Evolutionary conservation across 2,329 filamentous ascomycete genomes (phyloP).

Genomic region (Ilyonectria mors-panacis): DNA sequence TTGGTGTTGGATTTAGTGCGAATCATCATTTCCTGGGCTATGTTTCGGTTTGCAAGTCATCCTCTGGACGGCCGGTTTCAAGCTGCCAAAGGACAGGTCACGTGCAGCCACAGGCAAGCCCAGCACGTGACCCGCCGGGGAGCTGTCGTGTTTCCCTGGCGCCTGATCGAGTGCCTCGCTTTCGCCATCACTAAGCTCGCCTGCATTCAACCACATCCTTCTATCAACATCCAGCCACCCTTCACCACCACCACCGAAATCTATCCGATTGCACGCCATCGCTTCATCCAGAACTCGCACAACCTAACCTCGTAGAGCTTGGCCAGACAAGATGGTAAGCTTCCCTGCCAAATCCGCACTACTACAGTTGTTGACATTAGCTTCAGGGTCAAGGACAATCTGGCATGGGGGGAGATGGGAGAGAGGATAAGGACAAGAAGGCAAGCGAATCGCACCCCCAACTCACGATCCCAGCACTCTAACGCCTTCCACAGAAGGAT

Average conservation of each 20-base stretch:
- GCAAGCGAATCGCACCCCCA: constrained; percentile 60
- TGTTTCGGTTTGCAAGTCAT: background rate
- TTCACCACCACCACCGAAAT: constrained; percentile 34
- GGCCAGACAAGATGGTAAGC: constrained; percentile 55
- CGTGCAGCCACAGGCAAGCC: constrained; percentile 26
- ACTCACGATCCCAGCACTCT: constrained; percentile 20
- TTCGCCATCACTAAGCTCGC: constrained; percentile 54
- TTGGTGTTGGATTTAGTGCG: background rate
- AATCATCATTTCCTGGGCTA: background rate
- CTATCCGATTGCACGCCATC: constrained; percentile 20
- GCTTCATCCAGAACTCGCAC: constrained; percentile 25
- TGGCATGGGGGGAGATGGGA: constrained; percentile 87
- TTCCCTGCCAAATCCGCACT: constrained; percentile 9
- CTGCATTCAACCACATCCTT: constrained; percentile 43
- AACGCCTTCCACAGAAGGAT: constrained; percentile 80
- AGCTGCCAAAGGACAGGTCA: constrained; percentile 19
- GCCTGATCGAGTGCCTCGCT: constrained; percentile 55
- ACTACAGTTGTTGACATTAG: constrained; percentile 39
- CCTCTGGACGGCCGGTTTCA: background rate
- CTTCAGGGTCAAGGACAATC: constrained; percentile 86
- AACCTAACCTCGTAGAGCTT: constrained; percentile 49
- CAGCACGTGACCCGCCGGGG: constrained; percentile 51
- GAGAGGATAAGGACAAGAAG: constrained; percentile 95
- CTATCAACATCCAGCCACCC: constrained; percentile 43
- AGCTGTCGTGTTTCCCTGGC: constrained; percentile 64